Evolutionary conservation across 2,329 filamentous ascomycete species (phyloP).

Genomic region (Ophiostoma perfectum): DNA sequence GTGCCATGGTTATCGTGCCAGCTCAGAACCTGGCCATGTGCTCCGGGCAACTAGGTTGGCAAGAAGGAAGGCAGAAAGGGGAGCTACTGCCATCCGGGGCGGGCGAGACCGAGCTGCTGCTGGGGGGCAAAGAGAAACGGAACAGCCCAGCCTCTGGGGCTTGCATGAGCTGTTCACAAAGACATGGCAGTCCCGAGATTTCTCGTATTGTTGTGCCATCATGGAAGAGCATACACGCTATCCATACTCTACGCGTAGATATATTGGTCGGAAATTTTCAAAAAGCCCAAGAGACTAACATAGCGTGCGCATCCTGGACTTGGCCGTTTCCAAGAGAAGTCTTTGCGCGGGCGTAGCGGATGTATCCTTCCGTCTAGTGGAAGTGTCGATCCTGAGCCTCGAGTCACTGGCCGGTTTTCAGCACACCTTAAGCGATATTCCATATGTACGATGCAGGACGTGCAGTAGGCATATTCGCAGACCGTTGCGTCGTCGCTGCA

Average conservation of each 20-base stretch:
- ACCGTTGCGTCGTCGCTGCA: not conserved
- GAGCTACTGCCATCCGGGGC: not conserved
- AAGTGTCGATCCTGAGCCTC: not conserved
- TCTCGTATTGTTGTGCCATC: not conserved
- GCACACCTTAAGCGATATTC: not conserved
- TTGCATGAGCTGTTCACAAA: not conserved
- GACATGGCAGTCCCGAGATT: not conserved
- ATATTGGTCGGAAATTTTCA: not conserved
- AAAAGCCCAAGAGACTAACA: not conserved
- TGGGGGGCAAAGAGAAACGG: not conserved
- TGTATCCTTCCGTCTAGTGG: slow-evolving; percentile 10
- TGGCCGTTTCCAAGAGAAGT: not conserved
- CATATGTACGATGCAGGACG: not conserved
- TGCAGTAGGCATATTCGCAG: not conserved
- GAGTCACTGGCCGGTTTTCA: not conserved
- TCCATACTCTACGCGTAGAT: too few species aligned
- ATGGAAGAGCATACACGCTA: too few species aligned
- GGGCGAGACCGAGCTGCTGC: not conserved
- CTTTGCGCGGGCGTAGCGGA: not conserved
- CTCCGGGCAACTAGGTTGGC: not conserved
- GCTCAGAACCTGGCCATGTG: not conserved
- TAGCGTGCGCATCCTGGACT: not conserved
- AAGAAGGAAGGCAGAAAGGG: too few species aligned
- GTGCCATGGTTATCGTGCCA: not conserved
- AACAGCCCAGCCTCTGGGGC: not conserved